These are phyloP conservation scores for Zygnema circumcarinatum DNA, from an alignment of 139 green algal genomes.

Conservation along the genomic window DNA sequence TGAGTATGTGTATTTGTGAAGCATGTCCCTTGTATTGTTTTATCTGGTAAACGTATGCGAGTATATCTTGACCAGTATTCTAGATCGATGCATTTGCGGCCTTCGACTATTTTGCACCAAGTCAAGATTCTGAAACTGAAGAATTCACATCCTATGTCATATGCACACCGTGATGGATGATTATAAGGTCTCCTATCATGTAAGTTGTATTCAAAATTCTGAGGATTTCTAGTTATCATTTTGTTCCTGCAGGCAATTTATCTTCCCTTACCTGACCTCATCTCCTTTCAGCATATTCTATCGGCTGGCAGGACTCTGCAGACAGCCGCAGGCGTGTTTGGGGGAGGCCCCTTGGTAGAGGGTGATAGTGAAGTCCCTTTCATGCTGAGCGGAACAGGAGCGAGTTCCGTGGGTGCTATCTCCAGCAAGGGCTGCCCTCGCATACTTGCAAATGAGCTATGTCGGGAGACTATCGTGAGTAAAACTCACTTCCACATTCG, in stretches of 20 bases:
- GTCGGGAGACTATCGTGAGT: constrained; percentile 14
- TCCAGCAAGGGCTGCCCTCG: constrained; percentile 1
- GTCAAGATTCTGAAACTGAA: not conserved
- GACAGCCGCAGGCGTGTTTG: constrained; percentile 31
- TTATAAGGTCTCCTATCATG: not conserved
- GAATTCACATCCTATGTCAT: not conserved
- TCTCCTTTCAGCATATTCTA: not conserved
- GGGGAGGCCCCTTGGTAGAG: not conserved
- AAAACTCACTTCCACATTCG: not conserved
- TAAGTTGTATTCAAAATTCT: not conserved
- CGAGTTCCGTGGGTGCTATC: constrained; percentile 19
- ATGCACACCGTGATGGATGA: not conserved
- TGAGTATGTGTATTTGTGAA: too few species aligned
- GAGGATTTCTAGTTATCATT: not conserved
- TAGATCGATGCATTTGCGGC: not conserved
- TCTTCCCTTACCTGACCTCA: not conserved
- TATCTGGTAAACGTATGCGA: not conserved
- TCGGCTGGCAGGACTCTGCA: constrained; percentile 14
- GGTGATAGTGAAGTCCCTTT: not conserved
- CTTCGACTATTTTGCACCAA: not conserved
- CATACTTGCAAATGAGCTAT: constrained; percentile 11
- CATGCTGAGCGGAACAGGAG: not conserved
- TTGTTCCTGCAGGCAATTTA: not conserved
- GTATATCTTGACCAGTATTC: not conserved
- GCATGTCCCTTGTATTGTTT: not conserved